Base-by-base conservation (phyloP, 2,329 filamentous ascomycete genomes). In the Parastagonospora nodorum region DNA sequence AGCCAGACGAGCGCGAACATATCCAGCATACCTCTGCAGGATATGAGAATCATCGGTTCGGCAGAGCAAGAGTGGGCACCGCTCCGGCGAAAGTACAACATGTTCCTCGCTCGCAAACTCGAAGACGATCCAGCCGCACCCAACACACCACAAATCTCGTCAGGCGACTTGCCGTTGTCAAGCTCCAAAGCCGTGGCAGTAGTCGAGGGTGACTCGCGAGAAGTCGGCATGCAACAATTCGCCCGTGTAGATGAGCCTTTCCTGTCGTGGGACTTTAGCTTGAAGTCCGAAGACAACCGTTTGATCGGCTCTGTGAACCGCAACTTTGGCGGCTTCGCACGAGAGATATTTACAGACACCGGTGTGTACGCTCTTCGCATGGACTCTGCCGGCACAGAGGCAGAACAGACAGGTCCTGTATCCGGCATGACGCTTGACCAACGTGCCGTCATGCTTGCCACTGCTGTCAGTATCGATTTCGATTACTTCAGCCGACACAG, bases 401-500 rank as follows among this genome's bases (percentile, higher is more conserved):
- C 67, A 19, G 74, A 78, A 51, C 70, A 71, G 2, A 47, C 62
- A 11, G 69, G 78, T 45, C 53, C 64, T n/a, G 74, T 71, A 45
- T 75, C 74, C 1, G 82, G 82, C 3, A 85, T 88, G 84, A 86
- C 84, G 1, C 77, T 88, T 2, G 85, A 87, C 60, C 84, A 87
- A 66, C 78, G 85, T 45, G 85, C 85, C 2, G 79, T 87, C 24
- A 87, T 87, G 84, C 77, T 88, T 8, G 84, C 85, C 8, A 86
- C 84, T 0, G 85, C 85, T 6, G 84, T 87, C 10, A 84, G 78
- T 48, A 79, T 87, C 40, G 85, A 88, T 61, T 87, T 87, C 52
- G 85, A 88, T 64, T 88, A 87, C 69, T 88, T 88, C 72, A 86
- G 83, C 50, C 77, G 84, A 2, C 82, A 86, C 55, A 84, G 81